Base-by-base conservation (phyloP, 768 basidiomycete species). In the Collybiopsis confluens region DNA sequence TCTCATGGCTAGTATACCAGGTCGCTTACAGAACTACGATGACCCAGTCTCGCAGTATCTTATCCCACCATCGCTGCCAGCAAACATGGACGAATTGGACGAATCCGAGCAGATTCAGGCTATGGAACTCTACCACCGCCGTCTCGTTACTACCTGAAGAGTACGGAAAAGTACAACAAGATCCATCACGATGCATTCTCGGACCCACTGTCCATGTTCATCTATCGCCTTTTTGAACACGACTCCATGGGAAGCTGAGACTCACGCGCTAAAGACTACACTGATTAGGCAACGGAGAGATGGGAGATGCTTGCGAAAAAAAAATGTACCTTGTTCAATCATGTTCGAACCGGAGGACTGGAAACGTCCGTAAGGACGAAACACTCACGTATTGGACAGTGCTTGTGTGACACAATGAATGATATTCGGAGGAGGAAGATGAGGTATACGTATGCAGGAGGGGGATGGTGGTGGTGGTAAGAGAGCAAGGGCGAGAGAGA, bases 211-310 rank as follows among this genome's bases (percentile, higher is more conserved):
- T 30, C 26, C 56, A 20, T 63, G 58, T 61, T 79, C 67, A 63
- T 61, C 61, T 18, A 66, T 62, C 72, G 73, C 56, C 74, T 81
- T 55, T 79, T 76, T 70, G 1, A 43, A 51, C 59, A 73, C 38
- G 75, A 62, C 47, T 52, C 73, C 70, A 7, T 82, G 79, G 79
- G 75, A 77, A 63, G 79, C 76, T 54, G 78, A 81, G 59, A 76
- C 75, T 57, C 61, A 64, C 66, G 69, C 51, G 45, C 70, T 81
- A 65, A 79, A 79, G 69, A 60, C 56, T 65, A 61, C 68, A 56
- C 74, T 82, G 1, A 75, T 80, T 59, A 71, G 45, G 75, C 69
- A 56, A 72, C 67, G 59, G 58, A 78, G 60, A 64, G 54, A 0
- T 79, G 77, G 77, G 65, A 68, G 66, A 58, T 9, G 58, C 71